Base-by-base conservation (phyloP, 495 filamentous ascomycete species). In the Apodospora peruviana region DNA sequence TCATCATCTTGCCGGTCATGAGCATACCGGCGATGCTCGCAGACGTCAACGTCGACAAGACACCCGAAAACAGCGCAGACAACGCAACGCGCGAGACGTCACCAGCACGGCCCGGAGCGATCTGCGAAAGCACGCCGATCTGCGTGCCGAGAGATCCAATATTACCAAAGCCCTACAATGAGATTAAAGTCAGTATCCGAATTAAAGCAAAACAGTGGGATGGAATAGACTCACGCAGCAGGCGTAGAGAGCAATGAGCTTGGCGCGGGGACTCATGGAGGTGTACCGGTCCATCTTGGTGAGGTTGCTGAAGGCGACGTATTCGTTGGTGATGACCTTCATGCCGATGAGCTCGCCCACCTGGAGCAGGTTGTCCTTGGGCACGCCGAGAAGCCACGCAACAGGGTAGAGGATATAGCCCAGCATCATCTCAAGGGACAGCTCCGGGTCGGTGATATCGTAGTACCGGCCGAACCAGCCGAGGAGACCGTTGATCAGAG, bases 391-490 rank as follows among this genome's bases (percentile, higher is more conserved):
- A 7, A 95, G 68, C 78, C 90, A 95, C 4, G 90, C 80, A 45
- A 95, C 72, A 0, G 86, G 86, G 60, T 91, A 95, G 66, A 87
- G 86, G 57, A 93, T 58, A 64, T 95, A 95, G 18, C 87, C 85
- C 10, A 94, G 69, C 50, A 95, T 82, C 21, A 91, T 69, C 59
- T 91, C 71, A 43, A 95, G 67, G 9, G 86, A 90, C 44, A 96
- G 68, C 1, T 72, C 67, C 14, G 82, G 81, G n/a, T n/a, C n/a
- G n/a, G n/a, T n/a, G 40, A 93, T 84, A 65, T 84, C 85, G 55
- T 90, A 72, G 62, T 93, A 96, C 12, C 72, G 72, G 48, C 90
- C 90, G 87, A 88, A 95, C 90, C 90, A 95, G 24, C 80, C 84
- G 35, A 96, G 77, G 4, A 95, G 74, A 16, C 84, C 88, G 56